phyloP scores from a whole-genome alignment of 2,329 filamentous ascomycete genomes.

The Dactylellina sp. region DNA sequence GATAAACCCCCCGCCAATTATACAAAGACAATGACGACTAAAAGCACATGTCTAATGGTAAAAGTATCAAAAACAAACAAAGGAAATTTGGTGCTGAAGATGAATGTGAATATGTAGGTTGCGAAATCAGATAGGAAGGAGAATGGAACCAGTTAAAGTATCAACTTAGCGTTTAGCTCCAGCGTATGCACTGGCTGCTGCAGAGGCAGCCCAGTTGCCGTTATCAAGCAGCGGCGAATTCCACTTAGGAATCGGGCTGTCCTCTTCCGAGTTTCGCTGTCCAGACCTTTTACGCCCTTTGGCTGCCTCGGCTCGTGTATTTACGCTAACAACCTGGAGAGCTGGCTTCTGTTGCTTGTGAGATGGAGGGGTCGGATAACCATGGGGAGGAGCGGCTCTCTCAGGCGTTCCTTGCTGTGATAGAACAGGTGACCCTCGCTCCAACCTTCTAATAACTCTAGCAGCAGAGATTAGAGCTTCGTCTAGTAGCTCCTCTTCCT shows the following conservation, averaged over 20 bases:
- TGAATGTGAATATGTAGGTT: constrained; percentile 16
- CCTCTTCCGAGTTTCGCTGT: constrained; percentile 69
- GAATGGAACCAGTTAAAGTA: not conserved
- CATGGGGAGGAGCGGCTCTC: constrained; percentile 57
- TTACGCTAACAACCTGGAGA: constrained; percentile 73
- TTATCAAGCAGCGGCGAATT: constrained; percentile 96
- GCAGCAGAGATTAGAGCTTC: constrained; percentile 69
- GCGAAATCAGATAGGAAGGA: constrained; percentile 9
- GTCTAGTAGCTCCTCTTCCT: constrained; percentile 94
- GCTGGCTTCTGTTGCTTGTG: constrained; percentile 78
- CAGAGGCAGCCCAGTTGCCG: constrained; percentile 87
- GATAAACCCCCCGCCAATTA: constrained; percentile 40
- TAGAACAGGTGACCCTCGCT: constrained; percentile 74
- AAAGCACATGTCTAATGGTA: constrained; percentile 47
- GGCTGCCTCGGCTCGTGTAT: constrained; percentile 69
- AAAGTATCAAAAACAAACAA: constrained; percentile 43
- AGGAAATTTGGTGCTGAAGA: constrained; percentile 40
- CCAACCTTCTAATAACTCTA: constrained; percentile 68
- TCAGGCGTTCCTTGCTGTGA: constrained; percentile 67
- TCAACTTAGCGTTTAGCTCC: constrained; percentile 65
- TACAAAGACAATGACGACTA: constrained; percentile 16
- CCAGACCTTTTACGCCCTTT: constrained; percentile 76
- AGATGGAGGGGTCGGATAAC: constrained; percentile 82
- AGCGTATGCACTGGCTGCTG: constrained; percentile 79
- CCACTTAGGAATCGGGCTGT: constrained; percentile 77